These are phyloP conservation scores for Paxillus involutus DNA, from an alignment of 768 basidiomycete species.

Conservation along the genomic window DNA sequence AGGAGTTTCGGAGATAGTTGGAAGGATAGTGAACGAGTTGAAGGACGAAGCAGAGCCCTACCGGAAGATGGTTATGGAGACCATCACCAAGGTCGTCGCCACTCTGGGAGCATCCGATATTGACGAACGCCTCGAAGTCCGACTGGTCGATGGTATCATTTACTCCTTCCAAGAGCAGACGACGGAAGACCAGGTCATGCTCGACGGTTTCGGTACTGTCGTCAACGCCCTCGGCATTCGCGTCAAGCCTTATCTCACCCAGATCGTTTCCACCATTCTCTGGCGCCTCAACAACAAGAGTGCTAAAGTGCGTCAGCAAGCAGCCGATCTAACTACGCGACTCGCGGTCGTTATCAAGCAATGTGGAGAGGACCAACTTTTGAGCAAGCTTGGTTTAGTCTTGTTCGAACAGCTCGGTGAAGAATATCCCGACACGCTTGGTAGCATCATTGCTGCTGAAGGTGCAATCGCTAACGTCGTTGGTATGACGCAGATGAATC, in stretches of 20 bases:
- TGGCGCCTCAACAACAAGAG: constrained; percentile 99
- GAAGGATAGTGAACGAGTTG: constrained; percentile 66
- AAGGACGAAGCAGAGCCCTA: constrained; percentile 72
- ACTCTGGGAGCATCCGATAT: constrained; percentile 96
- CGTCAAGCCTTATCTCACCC: constrained; percentile 97
- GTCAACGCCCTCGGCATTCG: constrained; percentile 96
- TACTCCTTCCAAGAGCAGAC: constrained; percentile 99
- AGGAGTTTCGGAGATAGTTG: constrained; percentile 95
- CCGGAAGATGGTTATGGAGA: constrained; percentile 99
- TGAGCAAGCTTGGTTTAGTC: constrained; percentile 95
- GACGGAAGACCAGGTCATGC: constrained; percentile 98
- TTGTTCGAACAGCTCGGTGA: constrained; percentile 98
- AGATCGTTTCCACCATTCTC: constrained; percentile 97
- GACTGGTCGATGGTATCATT: constrained; percentile 97
- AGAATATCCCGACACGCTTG: constrained; percentile 98
- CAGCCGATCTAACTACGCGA: constrained; percentile 96
- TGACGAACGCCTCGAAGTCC: constrained; percentile 91
- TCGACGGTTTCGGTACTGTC: constrained; percentile 97
- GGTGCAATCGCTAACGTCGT: constrained; percentile 99
- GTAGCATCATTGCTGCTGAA: constrained; percentile 98
- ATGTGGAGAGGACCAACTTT: constrained; percentile 92
- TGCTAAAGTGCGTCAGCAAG: constrained; percentile 98
- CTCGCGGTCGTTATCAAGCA: constrained; percentile 98
- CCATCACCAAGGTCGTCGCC: constrained; percentile 94
- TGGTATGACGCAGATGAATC: constrained; percentile 99